phyloP scores from a whole-genome alignment of 768 basidiomycete genomes.

The Leccinum subgranulosum region DNA sequence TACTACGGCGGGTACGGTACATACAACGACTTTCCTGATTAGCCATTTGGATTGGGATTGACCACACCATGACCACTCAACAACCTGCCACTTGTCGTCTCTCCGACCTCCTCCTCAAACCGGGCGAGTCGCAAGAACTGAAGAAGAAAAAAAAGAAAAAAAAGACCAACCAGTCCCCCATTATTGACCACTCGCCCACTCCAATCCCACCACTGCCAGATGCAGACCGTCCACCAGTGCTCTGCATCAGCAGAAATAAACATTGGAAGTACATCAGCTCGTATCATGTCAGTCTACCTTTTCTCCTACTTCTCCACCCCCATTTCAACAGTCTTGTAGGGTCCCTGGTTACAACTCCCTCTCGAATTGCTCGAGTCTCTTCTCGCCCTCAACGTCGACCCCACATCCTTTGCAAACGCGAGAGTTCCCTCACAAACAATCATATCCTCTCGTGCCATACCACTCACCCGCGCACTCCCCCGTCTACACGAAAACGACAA shows the following conservation, averaged over 20 bases:
- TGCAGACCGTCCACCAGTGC: constrained; percentile 51
- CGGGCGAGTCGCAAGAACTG: background rate
- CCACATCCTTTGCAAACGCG: constrained; percentile 51
- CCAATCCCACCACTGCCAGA: constrained; percentile 35
- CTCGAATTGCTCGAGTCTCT: constrained; percentile 83
- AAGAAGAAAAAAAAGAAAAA: constrained; percentile 76
- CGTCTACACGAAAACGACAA: constrained; percentile 40
- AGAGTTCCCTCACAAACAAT: constrained; percentile 41
- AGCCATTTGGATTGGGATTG: constrained; percentile 1
- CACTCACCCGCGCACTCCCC: constrained; percentile 19
- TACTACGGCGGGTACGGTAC: background rate
- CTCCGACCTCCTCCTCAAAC: constrained; percentile 1
- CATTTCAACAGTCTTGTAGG: constrained; percentile 42
- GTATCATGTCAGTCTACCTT: constrained; percentile 63
- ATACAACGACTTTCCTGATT: constrained; percentile 15
- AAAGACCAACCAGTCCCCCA: constrained; percentile 40
- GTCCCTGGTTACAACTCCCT: constrained; percentile 89
- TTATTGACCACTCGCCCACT: constrained; percentile 14
- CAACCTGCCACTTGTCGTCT: background rate
- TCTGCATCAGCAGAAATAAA: constrained; percentile 90
- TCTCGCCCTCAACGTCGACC: constrained; percentile 73
- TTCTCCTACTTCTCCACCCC: background rate
- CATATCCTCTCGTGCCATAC: constrained; percentile 25
- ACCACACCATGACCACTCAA: background rate
- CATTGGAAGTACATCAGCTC: constrained; percentile 94